Conservation (phyloP, 768 basidiomycete genomes). For the Boletus subcaerulescens region DNA sequence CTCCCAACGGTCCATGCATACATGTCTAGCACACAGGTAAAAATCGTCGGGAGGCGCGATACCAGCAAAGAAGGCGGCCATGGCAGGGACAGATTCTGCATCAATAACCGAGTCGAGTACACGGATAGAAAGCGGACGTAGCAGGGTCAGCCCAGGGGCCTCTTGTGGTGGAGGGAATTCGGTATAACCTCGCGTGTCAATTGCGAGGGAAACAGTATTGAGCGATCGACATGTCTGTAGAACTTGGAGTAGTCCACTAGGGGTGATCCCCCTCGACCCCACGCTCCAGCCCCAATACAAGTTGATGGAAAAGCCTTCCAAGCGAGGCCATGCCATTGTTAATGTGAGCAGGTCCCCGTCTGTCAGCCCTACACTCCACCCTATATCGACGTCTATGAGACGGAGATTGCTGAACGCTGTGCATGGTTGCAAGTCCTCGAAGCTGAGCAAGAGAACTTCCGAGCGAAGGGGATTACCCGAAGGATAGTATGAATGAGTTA, state of each 20-base stretch:
- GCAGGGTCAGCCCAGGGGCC: not conserved
- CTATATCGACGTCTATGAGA: not conserved
- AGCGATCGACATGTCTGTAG: too few relatives aligned
- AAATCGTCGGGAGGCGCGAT: not conserved
- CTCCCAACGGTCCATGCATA: too few relatives aligned
- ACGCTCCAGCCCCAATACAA: too few relatives aligned
- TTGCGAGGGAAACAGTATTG: too few relatives aligned
- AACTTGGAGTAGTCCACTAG: too few relatives aligned
- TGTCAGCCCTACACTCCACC: not conserved
- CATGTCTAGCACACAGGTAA: too few relatives aligned
- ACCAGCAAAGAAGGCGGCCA: not conserved
- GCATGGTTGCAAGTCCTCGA: conserved; percentile 2
- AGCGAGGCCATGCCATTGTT: conserved; percentile 5
- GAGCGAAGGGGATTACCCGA: too few relatives aligned
- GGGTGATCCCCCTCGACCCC: too few relatives aligned
- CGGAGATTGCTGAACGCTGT: conserved; percentile 3
- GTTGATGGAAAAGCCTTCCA: not conserved
- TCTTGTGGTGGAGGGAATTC: not conserved
- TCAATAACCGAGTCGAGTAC: not conserved
- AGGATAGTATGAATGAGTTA: not conserved
- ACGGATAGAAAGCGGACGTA: not conserved
- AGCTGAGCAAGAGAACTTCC: not conserved
- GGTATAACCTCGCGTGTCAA: not conserved
- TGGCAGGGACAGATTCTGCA: not conserved
- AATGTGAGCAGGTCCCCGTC: not conserved